phyloP scores from a whole-genome alignment of 2,329 filamentous ascomycete genomes.

The Exophiala sideris region DNA sequence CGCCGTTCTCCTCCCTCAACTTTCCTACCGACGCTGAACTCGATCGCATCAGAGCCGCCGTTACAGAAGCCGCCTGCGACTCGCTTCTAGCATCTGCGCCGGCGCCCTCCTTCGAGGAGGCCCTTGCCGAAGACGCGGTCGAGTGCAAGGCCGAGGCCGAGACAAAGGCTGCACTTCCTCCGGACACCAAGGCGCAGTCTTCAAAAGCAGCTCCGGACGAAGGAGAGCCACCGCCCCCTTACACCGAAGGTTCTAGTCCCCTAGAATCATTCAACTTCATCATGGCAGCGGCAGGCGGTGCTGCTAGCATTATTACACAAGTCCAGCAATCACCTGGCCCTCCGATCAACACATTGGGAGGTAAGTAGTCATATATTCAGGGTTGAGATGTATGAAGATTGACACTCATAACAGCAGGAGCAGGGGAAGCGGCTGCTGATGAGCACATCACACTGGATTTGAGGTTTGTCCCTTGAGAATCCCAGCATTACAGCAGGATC shows the following conservation, averaged over 20 bases:
- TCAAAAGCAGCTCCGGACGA: slow-evolving; percentile 69
- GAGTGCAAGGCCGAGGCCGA: slow-evolving; percentile 60
- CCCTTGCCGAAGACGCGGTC: slow-evolving; percentile 42
- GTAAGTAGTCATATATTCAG: slow-evolving; percentile 46
- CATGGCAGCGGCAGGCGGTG: slow-evolving; percentile 96
- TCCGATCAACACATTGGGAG: slow-evolving; percentile 83
- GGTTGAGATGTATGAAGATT: not conserved
- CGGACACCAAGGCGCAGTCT: slow-evolving; percentile 72
- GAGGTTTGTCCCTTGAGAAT: slow-evolving; percentile 18
- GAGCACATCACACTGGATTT: slow-evolving; percentile 31
- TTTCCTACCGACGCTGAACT: slow-evolving; percentile 45
- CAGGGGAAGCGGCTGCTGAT: slow-evolving; percentile 28
- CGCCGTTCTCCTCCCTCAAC: slow-evolving; percentile 63
- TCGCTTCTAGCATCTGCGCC: slow-evolving; percentile 51
- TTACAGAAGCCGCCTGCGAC: slow-evolving; percentile 48
- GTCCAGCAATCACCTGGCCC: slow-evolving; percentile 87
- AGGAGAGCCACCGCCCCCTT: slow-evolving; percentile 89
- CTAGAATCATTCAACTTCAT: slow-evolving; percentile 90
- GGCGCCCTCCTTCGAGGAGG: slow-evolving; percentile 50
- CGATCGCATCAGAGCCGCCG: slow-evolving; percentile 39
- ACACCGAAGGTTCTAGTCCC: slow-evolving; percentile 90
- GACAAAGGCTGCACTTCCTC: slow-evolving; percentile 80
- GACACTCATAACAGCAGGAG: slow-evolving; percentile 11
- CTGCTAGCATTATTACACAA: slow-evolving; percentile 98
- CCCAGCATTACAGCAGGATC: not conserved